These are phyloP conservation scores for Tuber melanosporum DNA, from an alignment of 495 filamentous ascomycete species.

Conservation along the genomic window DNA sequence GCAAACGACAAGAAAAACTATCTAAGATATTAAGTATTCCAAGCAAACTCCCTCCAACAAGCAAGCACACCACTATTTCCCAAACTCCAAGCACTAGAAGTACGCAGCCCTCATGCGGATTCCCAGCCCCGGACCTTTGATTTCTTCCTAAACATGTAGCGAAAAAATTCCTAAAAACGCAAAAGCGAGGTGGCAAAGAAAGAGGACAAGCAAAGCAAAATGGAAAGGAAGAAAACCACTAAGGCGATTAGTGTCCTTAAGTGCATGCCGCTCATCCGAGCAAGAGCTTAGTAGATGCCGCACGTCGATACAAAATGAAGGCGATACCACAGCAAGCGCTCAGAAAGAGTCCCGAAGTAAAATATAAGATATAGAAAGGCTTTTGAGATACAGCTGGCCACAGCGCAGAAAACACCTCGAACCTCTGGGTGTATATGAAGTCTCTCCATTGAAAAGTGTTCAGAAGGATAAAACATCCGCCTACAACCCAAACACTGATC, in stretches of 20 bases:
- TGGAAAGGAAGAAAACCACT: neutral
- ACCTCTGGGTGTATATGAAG: neutral
- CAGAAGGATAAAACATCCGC: neutral
- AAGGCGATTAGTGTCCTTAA: neutral
- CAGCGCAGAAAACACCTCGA: neutral
- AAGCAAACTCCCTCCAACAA: neutral
- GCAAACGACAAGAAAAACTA: neutral
- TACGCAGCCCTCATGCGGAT: neutral
- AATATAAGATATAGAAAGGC: neutral
- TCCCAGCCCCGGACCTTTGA: neutral
- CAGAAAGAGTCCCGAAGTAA: neutral
- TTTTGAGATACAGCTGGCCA: neutral
- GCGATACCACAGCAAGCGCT: neutral
- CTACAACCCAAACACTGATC: neutral
- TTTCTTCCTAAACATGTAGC: neutral
- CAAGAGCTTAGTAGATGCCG: neutral
- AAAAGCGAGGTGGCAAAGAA: neutral
- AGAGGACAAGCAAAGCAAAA: neutral
- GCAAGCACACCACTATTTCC: neutral
- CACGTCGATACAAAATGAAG: neutral
- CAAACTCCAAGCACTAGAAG: neutral
- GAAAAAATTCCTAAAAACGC: neutral
- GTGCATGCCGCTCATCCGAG: neutral
- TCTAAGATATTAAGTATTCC: neutral
- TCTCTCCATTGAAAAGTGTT: neutral